A percentile compares a stretch with the other conserved stretches of the same genome.
These are phyloP conservation scores for Botrytis cinerea DNA, from an alignment of 2,329 filamentous ascomycete genomes.

Conservation along the genomic window DNA sequence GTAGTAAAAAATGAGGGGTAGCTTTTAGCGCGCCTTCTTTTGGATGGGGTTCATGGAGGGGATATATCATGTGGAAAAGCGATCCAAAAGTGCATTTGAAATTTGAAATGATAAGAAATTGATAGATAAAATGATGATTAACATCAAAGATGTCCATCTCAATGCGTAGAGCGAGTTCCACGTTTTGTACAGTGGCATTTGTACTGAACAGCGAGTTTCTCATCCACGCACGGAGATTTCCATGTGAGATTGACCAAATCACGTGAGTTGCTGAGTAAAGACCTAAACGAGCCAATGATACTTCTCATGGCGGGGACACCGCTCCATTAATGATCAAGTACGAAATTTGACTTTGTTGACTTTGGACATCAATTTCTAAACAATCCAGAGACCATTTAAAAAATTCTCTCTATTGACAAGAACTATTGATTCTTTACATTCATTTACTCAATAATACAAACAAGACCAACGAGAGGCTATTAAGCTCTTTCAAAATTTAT, in stretches of 20 bases:
- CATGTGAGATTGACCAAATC: constrained; percentile 7
- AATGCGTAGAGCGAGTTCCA: background rate
- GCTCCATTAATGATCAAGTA: constrained; percentile 12
- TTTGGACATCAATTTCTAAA: constrained; percentile 23
- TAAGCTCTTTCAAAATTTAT: background rate
- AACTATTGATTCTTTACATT: constrained; percentile 32
- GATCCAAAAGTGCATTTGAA: constrained; percentile 14
- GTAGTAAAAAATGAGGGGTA: constrained; percentile 14
- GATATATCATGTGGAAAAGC: constrained; percentile 5
- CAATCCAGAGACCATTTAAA: constrained; percentile 8
- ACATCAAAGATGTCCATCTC: background rate
- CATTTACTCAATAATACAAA: constrained; percentile 27
- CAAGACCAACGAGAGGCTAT: background rate
- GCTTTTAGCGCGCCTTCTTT: background rate
- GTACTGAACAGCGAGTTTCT: background rate
- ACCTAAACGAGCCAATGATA: constrained; percentile 8
- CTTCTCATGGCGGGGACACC: background rate
- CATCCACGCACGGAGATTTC: background rate
- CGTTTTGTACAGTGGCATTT: background rate
- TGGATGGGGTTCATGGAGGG: background rate
- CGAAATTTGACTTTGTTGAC: constrained; percentile 8
- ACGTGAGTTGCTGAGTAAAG: background rate
- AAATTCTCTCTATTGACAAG: constrained; percentile 17
- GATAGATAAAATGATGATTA: background rate
- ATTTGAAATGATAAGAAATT: background rate